Evolutionary conservation across 805 yeast genomes (phyloP).

Genomic region (Kodamaea leandrae): DNA sequence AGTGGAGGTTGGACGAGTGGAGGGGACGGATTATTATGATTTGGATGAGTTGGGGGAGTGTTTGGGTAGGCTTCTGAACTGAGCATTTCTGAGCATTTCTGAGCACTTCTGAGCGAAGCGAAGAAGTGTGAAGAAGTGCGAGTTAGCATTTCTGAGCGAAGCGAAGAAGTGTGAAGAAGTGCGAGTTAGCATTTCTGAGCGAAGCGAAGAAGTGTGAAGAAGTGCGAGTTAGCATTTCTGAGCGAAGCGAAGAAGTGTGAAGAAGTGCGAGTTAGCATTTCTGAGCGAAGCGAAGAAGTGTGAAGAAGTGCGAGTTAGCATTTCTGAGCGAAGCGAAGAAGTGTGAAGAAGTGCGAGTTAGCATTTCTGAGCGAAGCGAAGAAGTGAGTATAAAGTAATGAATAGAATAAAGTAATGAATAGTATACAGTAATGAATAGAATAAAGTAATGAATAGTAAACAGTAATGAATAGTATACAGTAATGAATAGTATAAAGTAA

Average conservation of each 20-base stretch:
- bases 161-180: not conserved
- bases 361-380: conserved; percentile 1
- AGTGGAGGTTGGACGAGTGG: conserved; percentile 33
- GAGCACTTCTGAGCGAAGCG: not conserved
- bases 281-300: conserved; percentile 1
- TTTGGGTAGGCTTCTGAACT: not conserved
- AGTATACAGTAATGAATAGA: not conserved
- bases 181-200: not conserved
- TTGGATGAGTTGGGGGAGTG: conserved; percentile 33
- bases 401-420: not conserved
- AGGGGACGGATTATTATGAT: conserved; percentile 37
- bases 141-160: too few species aligned
- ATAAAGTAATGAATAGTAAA: too few species aligned
- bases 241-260: not conserved
- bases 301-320: too few species aligned
- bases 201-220: too few species aligned
- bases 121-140: not conserved
- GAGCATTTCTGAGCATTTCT: not conserved
- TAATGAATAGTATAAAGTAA: too few species aligned
- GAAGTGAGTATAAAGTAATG: not conserved
- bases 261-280: too few species aligned
- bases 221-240: too few species aligned
- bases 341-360: too few species aligned
- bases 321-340: not conserved
- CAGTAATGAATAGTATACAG: too few species aligned